These are phyloP conservation scores for Neophaeococcomyces mojaviensis DNA, from an alignment of 2,329 filamentous ascomycete genomes.

Conservation along the genomic window DNA sequence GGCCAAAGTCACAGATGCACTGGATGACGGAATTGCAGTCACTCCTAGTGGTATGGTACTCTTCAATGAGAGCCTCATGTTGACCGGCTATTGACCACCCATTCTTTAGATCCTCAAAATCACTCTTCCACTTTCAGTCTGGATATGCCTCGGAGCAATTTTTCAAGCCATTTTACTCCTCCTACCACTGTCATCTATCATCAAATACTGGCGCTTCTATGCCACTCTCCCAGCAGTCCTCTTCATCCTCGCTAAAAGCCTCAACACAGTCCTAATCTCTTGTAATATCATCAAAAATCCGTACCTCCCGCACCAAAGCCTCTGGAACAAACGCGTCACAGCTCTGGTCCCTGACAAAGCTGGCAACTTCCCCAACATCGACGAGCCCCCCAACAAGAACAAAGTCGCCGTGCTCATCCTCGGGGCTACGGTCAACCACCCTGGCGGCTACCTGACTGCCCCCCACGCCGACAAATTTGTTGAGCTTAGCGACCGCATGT, in stretches of 20 bases:
- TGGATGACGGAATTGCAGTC: no score
- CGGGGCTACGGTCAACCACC: conserved; percentile 31
- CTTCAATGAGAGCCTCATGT: no score
- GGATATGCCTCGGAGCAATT: no score
- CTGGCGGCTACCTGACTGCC: conserved; percentile 36
- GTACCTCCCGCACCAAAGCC: conserved; percentile 30
- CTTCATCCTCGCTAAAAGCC: conserved; percentile 27
- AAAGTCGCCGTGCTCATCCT: conserved; percentile 32
- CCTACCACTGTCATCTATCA: no score
- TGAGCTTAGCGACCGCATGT: conserved; percentile 5
- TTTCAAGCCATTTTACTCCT: no score
- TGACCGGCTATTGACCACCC: no score
- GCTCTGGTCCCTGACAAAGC: conserved; percentile 32
- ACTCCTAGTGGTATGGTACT: no score
- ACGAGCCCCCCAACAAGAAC: conserved; percentile 13
- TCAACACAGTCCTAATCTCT: conserved; percentile 30
- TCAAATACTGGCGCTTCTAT: conserved; percentile 13
- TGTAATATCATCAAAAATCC: conserved; percentile 30
- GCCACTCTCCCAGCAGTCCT: conserved; percentile 29
- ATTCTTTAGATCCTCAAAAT: no score
- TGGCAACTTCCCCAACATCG: conserved; percentile 21
- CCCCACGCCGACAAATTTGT: conserved; percentile 21
- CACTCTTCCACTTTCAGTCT: no score
- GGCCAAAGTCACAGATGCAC: no score
- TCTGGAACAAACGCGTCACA: conserved; percentile 27